These are phyloP conservation scores for Bipolaris zeicola DNA, from an alignment of 2,329 filamentous ascomycete genomes.

Conservation along the genomic window DNA sequence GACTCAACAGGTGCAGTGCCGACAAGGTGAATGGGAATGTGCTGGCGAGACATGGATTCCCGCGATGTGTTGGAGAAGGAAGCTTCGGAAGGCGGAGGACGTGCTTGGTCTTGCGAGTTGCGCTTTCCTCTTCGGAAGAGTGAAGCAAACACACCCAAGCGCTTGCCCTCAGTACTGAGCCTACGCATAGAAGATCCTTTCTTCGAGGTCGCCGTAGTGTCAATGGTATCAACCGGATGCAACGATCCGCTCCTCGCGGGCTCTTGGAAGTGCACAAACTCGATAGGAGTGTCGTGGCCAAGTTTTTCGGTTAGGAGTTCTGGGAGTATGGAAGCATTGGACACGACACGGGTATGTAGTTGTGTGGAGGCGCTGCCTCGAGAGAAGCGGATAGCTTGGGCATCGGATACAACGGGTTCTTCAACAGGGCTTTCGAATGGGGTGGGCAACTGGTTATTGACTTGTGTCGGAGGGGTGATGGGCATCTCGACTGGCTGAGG, in stretches of 20 bases:
- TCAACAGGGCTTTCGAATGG: constrained; percentile 53
- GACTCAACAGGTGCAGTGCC: constrained; percentile 42
- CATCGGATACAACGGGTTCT: constrained; percentile 56
- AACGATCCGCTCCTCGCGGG: constrained; percentile 41
- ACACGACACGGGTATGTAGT: constrained; percentile 54
- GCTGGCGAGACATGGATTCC: constrained; percentile 75
- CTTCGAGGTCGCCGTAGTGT: constrained; percentile 38
- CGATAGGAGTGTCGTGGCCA: constrained; percentile 38
- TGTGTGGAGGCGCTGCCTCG: constrained; percentile 55
- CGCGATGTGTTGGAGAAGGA: constrained; percentile 86
- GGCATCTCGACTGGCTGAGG: constrained; percentile 27
- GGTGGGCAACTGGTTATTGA: constrained; percentile 39
- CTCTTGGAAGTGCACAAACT: constrained; percentile 49
- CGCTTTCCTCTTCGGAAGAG: constrained; percentile 72
- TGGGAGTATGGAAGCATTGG: constrained; percentile 60
- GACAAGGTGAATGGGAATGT: constrained; percentile 57
- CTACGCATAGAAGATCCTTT: constrained; percentile 28
- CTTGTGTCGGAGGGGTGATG: constrained; percentile 23
- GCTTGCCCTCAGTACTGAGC: constrained; percentile 45
- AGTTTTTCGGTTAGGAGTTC: constrained; percentile 53
- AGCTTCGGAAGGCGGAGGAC: constrained; percentile 67
- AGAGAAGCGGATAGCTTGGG: constrained; percentile 56
- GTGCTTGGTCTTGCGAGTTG: constrained; percentile 55
- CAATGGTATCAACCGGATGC: constrained; percentile 40
- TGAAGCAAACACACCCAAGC: constrained; percentile 50